A percentile compares a stretch with the other conserved stretches of the same genome.
Evolutionary conservation across 2,329 filamentous ascomycete species (phyloP).

Genomic region (Blumeriella jaapii): DNA sequence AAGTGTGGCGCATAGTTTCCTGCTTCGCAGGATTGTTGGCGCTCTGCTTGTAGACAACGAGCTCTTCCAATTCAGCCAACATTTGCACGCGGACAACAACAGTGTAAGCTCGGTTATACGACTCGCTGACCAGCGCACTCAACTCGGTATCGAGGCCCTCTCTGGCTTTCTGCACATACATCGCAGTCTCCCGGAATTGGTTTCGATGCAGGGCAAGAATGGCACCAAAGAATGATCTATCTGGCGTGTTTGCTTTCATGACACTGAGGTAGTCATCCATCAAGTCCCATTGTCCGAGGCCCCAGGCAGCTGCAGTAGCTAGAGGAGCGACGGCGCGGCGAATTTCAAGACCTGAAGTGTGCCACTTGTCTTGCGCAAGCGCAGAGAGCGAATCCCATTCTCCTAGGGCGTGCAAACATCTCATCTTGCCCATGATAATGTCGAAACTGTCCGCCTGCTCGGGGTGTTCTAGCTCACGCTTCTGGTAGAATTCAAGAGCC

Average conservation of each 20-base stretch:
- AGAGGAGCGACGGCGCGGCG: conserved; percentile 85
- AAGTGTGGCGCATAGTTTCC: conserved; percentile 81
- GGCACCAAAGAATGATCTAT: conserved; percentile 94
- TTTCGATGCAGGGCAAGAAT: conserved; percentile 92
- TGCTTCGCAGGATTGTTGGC: conserved; percentile 70
- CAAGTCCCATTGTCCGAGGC: conserved; percentile 88
- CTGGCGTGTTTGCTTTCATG: conserved; percentile 87
- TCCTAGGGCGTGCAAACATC: conserved; percentile 89
- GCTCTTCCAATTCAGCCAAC: conserved; percentile 95
- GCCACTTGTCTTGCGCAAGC: conserved; percentile 87
- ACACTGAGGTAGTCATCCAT: conserved; percentile 97
- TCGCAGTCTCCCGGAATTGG: conserved; percentile 83
- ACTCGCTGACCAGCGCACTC: conserved; percentile 92
- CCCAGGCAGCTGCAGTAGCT: conserved; percentile 93
- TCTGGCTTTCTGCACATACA: conserved; percentile 80
- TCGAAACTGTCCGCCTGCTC: conserved; percentile 84
- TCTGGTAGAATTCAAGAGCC: conserved; percentile 81
- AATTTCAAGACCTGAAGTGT: conserved; percentile 75
- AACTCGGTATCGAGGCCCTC: conserved; percentile 93
- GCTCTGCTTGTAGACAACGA: conserved; percentile 94
- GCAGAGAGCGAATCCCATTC: conserved; percentile 93
- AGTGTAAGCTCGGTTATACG: conserved; percentile 92
- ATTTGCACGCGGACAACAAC: conserved; percentile 98
- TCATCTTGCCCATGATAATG: conserved; percentile 99
- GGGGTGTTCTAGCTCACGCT: conserved; percentile 62